Evolutionary conservation across 257 asterid species (phyloP), one percentile per base, ranked within the genome.

Genomic region (Coffea eugenioides): DNA sequence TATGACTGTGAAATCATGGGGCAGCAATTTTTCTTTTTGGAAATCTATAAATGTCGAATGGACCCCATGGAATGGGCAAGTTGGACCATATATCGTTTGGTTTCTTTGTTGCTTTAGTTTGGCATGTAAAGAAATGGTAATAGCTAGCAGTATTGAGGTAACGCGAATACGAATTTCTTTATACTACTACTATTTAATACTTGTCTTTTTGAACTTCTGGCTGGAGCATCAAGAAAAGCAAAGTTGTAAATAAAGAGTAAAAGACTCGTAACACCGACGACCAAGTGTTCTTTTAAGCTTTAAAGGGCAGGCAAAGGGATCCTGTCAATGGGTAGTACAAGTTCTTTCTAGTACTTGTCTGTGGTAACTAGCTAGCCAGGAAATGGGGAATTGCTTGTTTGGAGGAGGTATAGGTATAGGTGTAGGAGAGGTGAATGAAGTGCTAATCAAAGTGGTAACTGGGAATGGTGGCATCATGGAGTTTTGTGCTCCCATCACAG

Each of bases 391-490:
- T 77, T 94, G 98, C 91, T 81, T 90, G 78, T 73, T 89, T 62
- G 92, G 95, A 67, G 98, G 95, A 71, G 98, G 89, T 18, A 31
- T 73, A 83, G 95, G 88, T n/a, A 51, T 45, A 5, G 76, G 88
- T 15, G 45, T 71, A 84, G 93, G 87, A 36, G 93, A 84, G 57
- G 86, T 76, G 7, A 65, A 73, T 73, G 79, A 77, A 6, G 84
- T 86, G 0, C 75, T 80, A 2, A 87, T 94, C 84, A 84, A 79
- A 80, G 97, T 94, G 8, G 76, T 88, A 62, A 94, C 94, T 0
- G 78, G 89, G 12, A 83, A 87, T 67, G 97, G 97, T 61, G 98
- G 97, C 52, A 84, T 92, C 20, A 92, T 92, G 98, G 97, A 94
- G 78, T 89, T 92, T 61, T 36, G n/a, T 72, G 82, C 84, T 5